These are phyloP conservation scores for Gardenia jasminoides DNA, from an alignment of 257 asterid genomes.

Conservation along the genomic window DNA sequence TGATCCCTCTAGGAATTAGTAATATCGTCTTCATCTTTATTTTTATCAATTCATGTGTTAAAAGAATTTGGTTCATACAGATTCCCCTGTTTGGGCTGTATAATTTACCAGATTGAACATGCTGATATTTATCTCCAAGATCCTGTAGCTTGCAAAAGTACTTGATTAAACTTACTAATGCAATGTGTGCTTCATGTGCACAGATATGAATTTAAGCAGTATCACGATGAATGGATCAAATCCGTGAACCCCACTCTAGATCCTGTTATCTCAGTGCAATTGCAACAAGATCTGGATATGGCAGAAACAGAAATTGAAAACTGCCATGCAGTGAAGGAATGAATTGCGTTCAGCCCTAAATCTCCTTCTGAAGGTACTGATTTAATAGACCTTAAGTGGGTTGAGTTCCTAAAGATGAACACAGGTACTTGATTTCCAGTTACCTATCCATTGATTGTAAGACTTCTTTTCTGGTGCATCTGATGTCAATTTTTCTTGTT, in stretches of 20 bases:
- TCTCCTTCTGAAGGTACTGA: conserved; percentile 70
- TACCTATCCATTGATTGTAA: not conserved
- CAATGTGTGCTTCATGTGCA: conserved; percentile 9
- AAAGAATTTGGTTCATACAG: not conserved
- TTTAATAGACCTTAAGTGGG: conserved; percentile 8
- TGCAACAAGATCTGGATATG: conserved; percentile 35
- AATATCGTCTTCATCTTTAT: not conserved
- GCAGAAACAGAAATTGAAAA: conserved; percentile 59
- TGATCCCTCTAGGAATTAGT: not conserved
- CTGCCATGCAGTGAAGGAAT: conserved; percentile 57
- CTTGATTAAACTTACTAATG: not conserved
- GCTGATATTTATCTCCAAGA: not conserved
- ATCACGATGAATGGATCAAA: conserved; percentile 78
- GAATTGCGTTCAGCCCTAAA: conserved; percentile 75
- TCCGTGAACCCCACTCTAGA: conserved; percentile 62
- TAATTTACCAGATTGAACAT: too few relatives aligned
- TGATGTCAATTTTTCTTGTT: not conserved
- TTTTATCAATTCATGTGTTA: not conserved
- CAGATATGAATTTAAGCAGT: conserved; percentile 81
- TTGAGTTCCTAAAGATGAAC: not conserved
- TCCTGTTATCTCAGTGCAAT: conserved; percentile 59
- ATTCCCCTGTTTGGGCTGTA: not conserved
- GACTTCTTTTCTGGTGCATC: not conserved
- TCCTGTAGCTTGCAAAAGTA: conserved; percentile 6
- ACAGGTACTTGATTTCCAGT: not conserved